Conservation (phyloP, 139 green algal species). For the Gonium pectorale region DNA sequence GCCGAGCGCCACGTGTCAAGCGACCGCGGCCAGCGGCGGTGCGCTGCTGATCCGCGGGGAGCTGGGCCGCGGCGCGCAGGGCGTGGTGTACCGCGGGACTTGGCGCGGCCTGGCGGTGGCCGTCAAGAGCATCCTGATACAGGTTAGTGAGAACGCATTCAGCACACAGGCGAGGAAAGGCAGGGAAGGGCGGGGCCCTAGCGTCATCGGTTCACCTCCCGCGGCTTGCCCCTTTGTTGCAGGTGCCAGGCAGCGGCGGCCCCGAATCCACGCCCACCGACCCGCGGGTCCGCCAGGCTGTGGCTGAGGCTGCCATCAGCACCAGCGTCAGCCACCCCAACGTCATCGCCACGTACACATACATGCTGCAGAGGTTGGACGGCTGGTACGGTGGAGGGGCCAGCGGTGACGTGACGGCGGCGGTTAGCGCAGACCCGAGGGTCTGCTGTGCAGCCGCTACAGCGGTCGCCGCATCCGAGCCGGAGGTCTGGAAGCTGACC, state of each 20-base stretch:
- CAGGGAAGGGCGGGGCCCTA: too few relatives aligned
- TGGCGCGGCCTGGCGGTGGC: constrained; percentile 17
- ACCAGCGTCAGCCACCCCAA: background rate
- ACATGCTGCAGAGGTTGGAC: background rate
- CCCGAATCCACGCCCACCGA: too few relatives aligned
- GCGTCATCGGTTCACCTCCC: too few relatives aligned
- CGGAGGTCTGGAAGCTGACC: constrained; percentile 10
- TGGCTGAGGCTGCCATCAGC: constrained; percentile 7
- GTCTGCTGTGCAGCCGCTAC: too few relatives aligned
- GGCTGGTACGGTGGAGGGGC: background rate
- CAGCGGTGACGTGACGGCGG: too few relatives aligned
- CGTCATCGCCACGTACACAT: constrained; percentile 29
- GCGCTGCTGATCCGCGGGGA: background rate
- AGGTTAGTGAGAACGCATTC: too few relatives aligned
- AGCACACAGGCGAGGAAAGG: too few relatives aligned
- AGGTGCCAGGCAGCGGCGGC: too few relatives aligned
- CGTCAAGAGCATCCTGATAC: constrained; percentile 11
- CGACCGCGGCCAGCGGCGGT: background rate
- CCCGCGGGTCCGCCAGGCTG: background rate
- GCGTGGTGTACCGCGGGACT: background rate
- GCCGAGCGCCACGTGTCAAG: background rate
- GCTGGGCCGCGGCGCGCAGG: background rate
- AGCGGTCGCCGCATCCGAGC: too few relatives aligned
- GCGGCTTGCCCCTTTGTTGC: too few relatives aligned
- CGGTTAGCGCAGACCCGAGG: too few relatives aligned